phyloP scores from a whole-genome alignment of 495 filamentous ascomycete genomes.

The Penicillium argentinense region DNA sequence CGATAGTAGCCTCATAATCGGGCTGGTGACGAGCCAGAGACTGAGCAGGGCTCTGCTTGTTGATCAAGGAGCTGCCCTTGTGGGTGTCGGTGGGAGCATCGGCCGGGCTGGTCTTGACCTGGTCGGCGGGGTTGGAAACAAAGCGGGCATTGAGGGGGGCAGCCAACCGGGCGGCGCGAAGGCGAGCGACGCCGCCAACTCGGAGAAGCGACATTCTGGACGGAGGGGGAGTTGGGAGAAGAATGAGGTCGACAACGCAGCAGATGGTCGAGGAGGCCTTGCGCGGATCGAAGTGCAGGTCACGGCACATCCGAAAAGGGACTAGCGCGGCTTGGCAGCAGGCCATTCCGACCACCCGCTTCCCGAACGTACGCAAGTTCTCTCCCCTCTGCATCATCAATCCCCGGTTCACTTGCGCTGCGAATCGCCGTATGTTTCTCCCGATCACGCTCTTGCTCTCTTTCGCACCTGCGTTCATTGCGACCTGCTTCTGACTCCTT shows the following conservation, averaged over 20 bases:
- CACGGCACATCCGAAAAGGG: constrained; percentile 38
- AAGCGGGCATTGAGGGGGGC: constrained; percentile 39
- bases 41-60: constrained; percentile 50
- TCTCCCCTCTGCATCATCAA: constrained; percentile 37
- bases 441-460: constrained; percentile 1
- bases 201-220: constrained; percentile 48
- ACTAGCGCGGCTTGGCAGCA: constrained; percentile 41
- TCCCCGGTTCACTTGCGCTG: constrained; percentile 34
- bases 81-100: constrained; percentile 39
- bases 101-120: constrained; percentile 40
- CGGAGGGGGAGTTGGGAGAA: constrained; percentile 22
- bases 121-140: constrained; percentile 27
- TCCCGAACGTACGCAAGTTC: constrained; percentile 35
- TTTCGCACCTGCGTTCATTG: constrained; percentile 5
- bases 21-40: constrained; percentile 65
- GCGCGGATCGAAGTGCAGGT: constrained; percentile 35
- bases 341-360: constrained; percentile 43
- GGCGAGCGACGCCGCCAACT: constrained; percentile 38
- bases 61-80: constrained; percentile 49
- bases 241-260: constrained; percentile 17
- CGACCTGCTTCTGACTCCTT: constrained; percentile 30
- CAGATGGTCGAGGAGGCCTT: constrained; percentile 34
- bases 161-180: constrained; percentile 35
- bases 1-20: constrained; percentile 73
- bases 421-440: constrained; percentile 33